Percentiles rank a stretch among this genome's conserved stretches.
Evolutionary conservation across 257 asterid species (phyloP).

Genomic region (Anisodus tanguticus): DNA sequence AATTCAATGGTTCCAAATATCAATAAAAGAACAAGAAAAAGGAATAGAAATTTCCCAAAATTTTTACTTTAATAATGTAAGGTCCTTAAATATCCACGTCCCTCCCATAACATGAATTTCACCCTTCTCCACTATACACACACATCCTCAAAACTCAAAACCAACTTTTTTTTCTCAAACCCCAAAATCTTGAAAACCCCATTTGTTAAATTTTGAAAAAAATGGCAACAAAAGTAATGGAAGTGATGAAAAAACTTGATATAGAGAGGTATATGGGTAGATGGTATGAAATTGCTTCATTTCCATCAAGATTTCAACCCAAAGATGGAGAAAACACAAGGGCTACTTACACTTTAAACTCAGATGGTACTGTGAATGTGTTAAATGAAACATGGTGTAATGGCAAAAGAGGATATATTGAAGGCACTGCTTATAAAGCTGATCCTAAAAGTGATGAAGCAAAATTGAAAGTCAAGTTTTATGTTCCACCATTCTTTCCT

Average conservation of each 20-base stretch:
- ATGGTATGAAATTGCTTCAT: slow-evolving; percentile 92
- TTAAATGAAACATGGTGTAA: slow-evolving; percentile 79
- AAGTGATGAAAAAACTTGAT: slow-evolving; percentile 63
- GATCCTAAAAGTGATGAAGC: slow-evolving; percentile 64
- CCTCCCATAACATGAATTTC: neutral
- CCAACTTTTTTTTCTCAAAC: neutral
- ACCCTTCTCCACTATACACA: neutral
- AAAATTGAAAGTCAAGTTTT: slow-evolving; percentile 46
- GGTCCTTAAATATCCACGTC: slow-evolving; percentile 24
- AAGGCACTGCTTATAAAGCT: slow-evolving; percentile 69
- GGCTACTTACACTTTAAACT: slow-evolving; percentile 72
- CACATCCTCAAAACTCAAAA: neutral
- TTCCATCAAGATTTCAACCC: slow-evolving; percentile 78
- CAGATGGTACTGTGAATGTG: slow-evolving; percentile 74
- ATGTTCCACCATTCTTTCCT: slow-evolving; percentile 53
- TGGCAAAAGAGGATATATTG: slow-evolving; percentile 71
- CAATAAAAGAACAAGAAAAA: too few relatives aligned
- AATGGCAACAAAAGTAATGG: slow-evolving; percentile 68
- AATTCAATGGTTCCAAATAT: too few relatives aligned
- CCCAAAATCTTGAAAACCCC: slow-evolving; percentile 5
- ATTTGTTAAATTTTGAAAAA: neutral
- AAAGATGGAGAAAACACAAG: slow-evolving; percentile 67
- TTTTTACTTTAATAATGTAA: neutral
- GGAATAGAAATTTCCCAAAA: too few relatives aligned
- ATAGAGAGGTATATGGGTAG: slow-evolving; percentile 79